Percentiles rank a stretch among this genome's conserved stretches.
Conservation (phyloP, 2,329 filamentous ascomycete genomes). For the Pseudomassariella vexata region DNA sequence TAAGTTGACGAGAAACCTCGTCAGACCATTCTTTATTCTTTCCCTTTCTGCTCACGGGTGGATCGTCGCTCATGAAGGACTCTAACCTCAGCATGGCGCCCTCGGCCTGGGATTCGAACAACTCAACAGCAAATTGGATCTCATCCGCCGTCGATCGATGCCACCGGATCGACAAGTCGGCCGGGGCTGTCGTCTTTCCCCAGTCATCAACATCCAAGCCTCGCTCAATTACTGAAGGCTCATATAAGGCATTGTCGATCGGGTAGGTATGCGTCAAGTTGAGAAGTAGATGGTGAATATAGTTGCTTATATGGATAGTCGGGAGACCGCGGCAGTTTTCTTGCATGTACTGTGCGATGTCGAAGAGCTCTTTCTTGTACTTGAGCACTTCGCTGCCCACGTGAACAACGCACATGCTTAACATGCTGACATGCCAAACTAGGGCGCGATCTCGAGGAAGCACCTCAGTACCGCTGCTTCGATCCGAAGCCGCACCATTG, state of each 20-base stretch:
- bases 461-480: constrained; percentile 89
- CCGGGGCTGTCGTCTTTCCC: constrained; percentile 71
- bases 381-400: constrained; percentile 85
- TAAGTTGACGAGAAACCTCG: constrained; percentile 84
- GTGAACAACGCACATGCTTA: constrained; percentile 97
- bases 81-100: constrained; percentile 70
- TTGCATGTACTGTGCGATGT: constrained; percentile 94
- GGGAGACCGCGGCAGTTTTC: constrained; percentile 89
- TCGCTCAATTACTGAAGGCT: constrained; percentile 64
- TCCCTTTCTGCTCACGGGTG: constrained; percentile 81
- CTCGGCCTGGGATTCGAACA: constrained; percentile 80
- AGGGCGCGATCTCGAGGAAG: constrained; percentile 86
- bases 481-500: constrained; percentile 90
- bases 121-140: constrained; percentile 79
- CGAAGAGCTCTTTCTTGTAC: constrained; percentile 83
- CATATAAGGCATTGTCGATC: constrained; percentile 81
- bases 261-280: constrained; percentile 94
- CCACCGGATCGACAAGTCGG: constrained; percentile 81
- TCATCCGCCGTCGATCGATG: constrained; percentile 77
- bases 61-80: constrained; percentile 73
- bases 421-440: constrained; percentile 94
- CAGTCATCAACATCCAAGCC: constrained; percentile 77
- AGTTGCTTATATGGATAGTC: constrained; percentile 95
- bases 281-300: constrained; percentile 90
- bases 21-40: constrained; percentile 99